Base-by-base conservation (phyloP, 805 yeast genomes). In the Candida ascalaphidarum region DNA sequence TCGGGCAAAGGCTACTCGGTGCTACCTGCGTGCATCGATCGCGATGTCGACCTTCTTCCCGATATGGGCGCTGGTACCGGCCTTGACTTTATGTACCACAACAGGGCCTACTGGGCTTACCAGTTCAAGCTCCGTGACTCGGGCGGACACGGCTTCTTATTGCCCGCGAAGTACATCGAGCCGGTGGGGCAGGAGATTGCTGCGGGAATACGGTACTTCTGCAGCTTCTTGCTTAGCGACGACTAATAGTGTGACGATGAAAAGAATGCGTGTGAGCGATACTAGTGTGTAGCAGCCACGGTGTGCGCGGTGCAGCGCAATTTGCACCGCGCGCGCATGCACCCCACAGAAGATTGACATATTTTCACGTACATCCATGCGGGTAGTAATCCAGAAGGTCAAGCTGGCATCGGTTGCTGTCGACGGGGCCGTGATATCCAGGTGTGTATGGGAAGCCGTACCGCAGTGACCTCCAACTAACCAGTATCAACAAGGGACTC, bases 361-460 rank as follows among this genome's bases (percentile, higher is more conserved):
- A n/a, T n/a, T n/a, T n/a, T n/a, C n/a, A n/a, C n/a, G n/a, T n/a
- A 14, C 3, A 14, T 7, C 14, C 17, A 89, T 89, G 98, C 79
- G 77, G 50, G 84, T 88, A 3, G 95, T 92, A 1, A 72, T 92
- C 19, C 98, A 92, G 49, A 75, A 82, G 46, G 97, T 89, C 5
- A 82, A 81, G 36, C 67, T 71, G 26, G 97, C 96, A 0, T 80
- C 95, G 0, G 98, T 92, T 1, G 73, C 84, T 0, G 98, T 92
- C 1, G 84, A 86, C 28, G 60, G 65, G 7, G 48, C 66, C 28
- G 62, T 81, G 0, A 71, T 88, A 1, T 85, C 96, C 1, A 61
- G 72, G 76, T 53, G 48, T 16, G 58, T 53, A 27, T 7, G 8
- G n/a, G n/a, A n/a, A n/a, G n/a, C n/a, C n/a, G n/a, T n/a, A n/a